Evolutionary conservation across 257 asterid genomes (phyloP), one percentile per base, ranked within the genome.

Genomic region (Solanum etuberosum): DNA sequence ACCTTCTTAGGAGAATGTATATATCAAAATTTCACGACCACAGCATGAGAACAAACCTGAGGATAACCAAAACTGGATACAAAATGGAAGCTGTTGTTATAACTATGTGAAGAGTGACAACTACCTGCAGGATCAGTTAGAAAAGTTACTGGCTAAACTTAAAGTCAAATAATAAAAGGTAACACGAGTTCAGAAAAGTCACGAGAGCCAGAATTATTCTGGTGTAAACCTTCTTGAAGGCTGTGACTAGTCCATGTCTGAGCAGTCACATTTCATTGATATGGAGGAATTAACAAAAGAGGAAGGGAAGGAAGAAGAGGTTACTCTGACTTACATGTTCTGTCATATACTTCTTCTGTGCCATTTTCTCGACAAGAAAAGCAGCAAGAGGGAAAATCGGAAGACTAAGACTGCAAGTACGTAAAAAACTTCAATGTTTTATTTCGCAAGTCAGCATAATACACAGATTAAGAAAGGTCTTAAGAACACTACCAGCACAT

Each of bases 51-150:
- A 93, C 92, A 86, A 86, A 97, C 99, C 98, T 93, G 88, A 97
- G 95, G 89, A 96, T 97, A 89, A 97, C 96, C 85, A 93, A 29
- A 90, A 97, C 94, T 12, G 99, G 99, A 92, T 94, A 97, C 89
- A 97, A 42, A 87, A 97, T 89, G 76, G 89, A 92, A n/a, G 93
- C 85, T 78, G 98, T 91, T 7, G 96, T 93, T 87, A 96, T 93
- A 81, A 92, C 46, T 78, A 94, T 89, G 85, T 97, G 99, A 90
- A 94, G 93, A 68, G 89, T 86, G 90, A 96, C 91, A 6, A 92
- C 96, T 87, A 90, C 98, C 98, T 96, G 98, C 91, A 89, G 85
- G 43, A 89, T 61, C 38, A 71, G 59, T 88, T 27, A 40, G 48
- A 89, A 83, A 42, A 81, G 57, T 80, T 2, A 74, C 40, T 57